phyloP scores from a whole-genome alignment of 352 stramenopile species.

The Pythium volutum region DNA sequence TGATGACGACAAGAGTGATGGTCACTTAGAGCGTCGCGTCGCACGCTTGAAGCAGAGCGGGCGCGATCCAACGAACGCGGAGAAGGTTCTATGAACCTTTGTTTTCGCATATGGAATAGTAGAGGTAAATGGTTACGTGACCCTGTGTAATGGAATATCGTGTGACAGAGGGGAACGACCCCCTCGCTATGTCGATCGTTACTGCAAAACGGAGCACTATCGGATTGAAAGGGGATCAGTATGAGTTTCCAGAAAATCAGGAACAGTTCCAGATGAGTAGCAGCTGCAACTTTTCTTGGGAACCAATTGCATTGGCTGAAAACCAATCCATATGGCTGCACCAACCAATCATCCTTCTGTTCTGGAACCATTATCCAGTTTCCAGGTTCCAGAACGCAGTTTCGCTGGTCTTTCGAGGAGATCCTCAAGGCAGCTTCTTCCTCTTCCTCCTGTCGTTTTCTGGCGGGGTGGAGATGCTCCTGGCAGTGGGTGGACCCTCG shows the following conservation, averaged over 20 bases:
- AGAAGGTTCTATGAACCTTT: constrained; percentile 1
- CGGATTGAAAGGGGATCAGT: not conserved
- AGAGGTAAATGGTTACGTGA: not conserved
- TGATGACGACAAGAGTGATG: constrained; percentile 23
- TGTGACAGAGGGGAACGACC: not conserved
- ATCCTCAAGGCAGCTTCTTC: not conserved
- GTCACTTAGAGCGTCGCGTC: constrained; percentile 17
- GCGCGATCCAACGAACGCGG: constrained; percentile 4
- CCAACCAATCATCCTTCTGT: not conserved
- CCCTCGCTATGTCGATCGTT: not conserved
- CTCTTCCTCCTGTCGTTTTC: not conserved
- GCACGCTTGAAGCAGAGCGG: constrained; percentile 23
- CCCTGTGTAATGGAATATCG: not conserved
- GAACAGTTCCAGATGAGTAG: constrained; percentile 2
- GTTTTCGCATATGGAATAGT: not conserved
- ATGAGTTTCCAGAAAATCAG: constrained; percentile 22
- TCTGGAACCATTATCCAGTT: not conserved
- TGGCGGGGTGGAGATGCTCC: not conserved
- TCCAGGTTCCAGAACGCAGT: not conserved
- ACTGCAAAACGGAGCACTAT: not conserved
- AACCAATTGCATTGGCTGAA: not conserved
- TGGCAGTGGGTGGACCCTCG: not conserved
- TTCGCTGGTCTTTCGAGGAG: not conserved
- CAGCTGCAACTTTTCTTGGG: not conserved
- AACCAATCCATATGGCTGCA: not conserved